Conservation (phyloP, 2,329 filamentous ascomycete genomes). For the Hymenoscyphus linearis region DNA sequence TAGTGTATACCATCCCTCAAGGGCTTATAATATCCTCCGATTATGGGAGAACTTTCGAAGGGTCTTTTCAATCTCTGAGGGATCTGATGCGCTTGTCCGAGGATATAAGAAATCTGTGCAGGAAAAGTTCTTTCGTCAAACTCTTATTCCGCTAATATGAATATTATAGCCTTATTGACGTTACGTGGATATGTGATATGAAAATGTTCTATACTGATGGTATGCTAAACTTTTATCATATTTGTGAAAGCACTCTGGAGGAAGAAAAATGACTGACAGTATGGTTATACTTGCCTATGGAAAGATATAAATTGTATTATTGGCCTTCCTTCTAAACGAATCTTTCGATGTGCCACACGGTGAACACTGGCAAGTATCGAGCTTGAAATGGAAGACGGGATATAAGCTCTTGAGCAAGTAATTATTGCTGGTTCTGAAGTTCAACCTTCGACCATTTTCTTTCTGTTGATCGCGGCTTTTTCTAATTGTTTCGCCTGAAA, state of each 20-base stretch:
- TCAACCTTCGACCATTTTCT: too few species aligned
- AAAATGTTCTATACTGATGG: neutral
- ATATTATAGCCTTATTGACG: neutral
- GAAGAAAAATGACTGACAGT: too few species aligned
- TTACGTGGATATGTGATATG: neutral
- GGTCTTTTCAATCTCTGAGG: neutral
- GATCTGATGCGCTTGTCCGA: neutral
- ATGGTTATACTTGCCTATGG: too few species aligned
- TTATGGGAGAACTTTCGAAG: neutral
- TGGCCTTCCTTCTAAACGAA: too few species aligned
- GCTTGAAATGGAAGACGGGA: too few species aligned
- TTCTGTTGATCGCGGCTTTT: too few species aligned
- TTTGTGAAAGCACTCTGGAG: neutral
- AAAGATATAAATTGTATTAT: too few species aligned
- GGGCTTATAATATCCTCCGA: neutral
- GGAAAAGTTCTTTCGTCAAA: neutral
- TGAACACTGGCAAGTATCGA: too few species aligned
- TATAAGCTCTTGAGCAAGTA: too few species aligned
- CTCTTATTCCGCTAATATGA: neutral
- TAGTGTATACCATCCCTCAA: neutral
- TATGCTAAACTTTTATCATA: neutral
- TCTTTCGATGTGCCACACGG: too few species aligned
- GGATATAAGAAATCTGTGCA: neutral
- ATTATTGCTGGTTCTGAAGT: too few species aligned
- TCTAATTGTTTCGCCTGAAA: too few species aligned